A percentile compares a stretch with the other conserved stretches of the same genome.
Evolutionary conservation across 2,329 filamentous ascomycete species (phyloP).

Genomic region (Paraphaeosphaeria sporulosa): DNA sequence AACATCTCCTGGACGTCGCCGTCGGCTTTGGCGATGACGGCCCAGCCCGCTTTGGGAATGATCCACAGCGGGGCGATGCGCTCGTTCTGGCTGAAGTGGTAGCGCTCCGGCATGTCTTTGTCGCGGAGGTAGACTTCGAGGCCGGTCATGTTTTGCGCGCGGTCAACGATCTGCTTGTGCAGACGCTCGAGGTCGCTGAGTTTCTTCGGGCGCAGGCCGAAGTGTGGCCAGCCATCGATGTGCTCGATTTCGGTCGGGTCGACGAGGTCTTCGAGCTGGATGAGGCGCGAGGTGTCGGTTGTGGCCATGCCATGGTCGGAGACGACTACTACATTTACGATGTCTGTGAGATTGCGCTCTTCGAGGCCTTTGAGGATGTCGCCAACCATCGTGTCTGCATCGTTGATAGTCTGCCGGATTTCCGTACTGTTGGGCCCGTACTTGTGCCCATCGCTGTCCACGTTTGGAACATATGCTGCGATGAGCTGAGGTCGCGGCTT

Average conservation of each 20-base stretch:
- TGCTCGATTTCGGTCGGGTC: conserved; percentile 80
- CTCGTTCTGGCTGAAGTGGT: conserved; percentile 86
- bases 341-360: conserved; percentile 80
- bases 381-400: conserved; percentile 85
- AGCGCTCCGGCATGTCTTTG: conserved; percentile 87
- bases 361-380: conserved; percentile 78
- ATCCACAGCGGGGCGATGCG: conserved; percentile 97
- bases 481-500: conserved; percentile 83
- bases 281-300: conserved; percentile 78
- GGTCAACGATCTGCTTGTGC: conserved; percentile 64
- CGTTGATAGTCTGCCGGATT: conserved; percentile 76
- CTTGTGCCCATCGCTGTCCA: conserved; percentile 84
- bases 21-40: conserved; percentile 81
- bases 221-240: conserved; percentile 92
- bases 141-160: conserved; percentile 68
- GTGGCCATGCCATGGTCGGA: conserved; percentile 99
- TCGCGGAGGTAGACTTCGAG: conserved; percentile 89
- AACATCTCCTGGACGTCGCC: conserved; percentile 76
- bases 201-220: conserved; percentile 83
- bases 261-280: conserved; percentile 90
- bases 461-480: conserved; percentile 91
- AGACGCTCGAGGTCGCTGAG: conserved; percentile 70
- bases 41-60: conserved; percentile 90
- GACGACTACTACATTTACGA: conserved; percentile 95
- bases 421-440: conserved; percentile 96